Evolutionary conservation across 108 stramenopile species (phyloP).

Genomic region (Nannochloropsis oceanica): DNA sequence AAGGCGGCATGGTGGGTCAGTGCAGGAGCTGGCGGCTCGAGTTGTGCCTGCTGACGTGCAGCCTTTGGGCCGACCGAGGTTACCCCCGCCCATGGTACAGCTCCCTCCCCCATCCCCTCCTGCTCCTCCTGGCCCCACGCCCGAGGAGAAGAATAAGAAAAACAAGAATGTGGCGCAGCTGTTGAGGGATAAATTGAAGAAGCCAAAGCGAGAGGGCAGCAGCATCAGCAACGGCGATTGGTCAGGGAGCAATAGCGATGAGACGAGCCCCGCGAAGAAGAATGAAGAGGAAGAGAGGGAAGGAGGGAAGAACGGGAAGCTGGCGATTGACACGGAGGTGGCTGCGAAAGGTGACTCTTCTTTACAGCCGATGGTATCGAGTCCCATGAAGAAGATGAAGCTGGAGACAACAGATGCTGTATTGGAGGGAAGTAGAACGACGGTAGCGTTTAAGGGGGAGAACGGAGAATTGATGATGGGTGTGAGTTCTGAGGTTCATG

Average conservation of each 20-base stretch:
- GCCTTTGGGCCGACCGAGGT: not conserved
- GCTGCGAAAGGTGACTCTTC: not conserved
- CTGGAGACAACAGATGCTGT: not conserved
- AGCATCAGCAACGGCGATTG: not conserved
- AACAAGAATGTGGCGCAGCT: slow-evolving; percentile 2
- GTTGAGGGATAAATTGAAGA: not conserved
- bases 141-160: not conserved
- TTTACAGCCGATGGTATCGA: not conserved
- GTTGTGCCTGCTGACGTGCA: not conserved
- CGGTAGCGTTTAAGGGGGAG: not conserved
- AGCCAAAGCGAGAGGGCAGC: not conserved
- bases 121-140: not conserved
- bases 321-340: not conserved
- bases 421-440: not conserved
- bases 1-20: not conserved
- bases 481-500: slow-evolving; percentile 36
- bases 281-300: not conserved
- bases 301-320: not conserved
- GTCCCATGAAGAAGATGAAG: not conserved
- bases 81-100: not conserved
- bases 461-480: not conserved
- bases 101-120: not conserved
- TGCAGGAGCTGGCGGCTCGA: not conserved
- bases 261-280: not conserved
- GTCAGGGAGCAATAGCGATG: not conserved